Conservation (phyloP, 352 stramenopile genomes). For the Pseudoperonospora humuli region DNA sequence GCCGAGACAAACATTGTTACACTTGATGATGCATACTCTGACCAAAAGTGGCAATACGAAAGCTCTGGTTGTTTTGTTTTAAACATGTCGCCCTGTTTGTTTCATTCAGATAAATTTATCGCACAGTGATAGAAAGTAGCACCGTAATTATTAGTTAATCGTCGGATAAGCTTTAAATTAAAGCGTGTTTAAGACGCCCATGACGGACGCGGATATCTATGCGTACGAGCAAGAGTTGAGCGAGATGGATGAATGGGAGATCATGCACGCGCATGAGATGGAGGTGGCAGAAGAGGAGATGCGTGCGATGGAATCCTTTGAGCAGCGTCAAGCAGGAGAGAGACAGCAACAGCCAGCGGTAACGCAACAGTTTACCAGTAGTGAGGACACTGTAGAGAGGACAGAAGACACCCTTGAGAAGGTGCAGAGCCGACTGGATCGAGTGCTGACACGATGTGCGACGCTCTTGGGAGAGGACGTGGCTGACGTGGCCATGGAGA, state of each 20-base stretch:
- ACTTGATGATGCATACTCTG: too few species aligned
- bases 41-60: too few species aligned
- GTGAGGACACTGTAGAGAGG: conserved; percentile 2
- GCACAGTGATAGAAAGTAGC: too few species aligned
- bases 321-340: conserved; percentile 14
- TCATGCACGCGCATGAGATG: conserved; percentile 74
- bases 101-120: too few species aligned
- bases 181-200: too few species aligned
- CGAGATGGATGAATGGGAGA: conserved; percentile 77
- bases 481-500: conserved; percentile 35
- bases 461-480: conserved; percentile 50
- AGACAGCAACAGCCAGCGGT: conserved; percentile 4
- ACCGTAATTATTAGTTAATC: too few species aligned
- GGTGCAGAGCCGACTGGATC: conserved; percentile 39
- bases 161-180: too few species aligned
- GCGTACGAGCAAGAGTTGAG: conserved; percentile 73
- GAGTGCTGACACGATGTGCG: conserved; percentile 54
- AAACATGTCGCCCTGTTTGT: too few species aligned
- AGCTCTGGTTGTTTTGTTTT: too few species aligned
- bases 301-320: conserved; percentile 42
- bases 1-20: too few species aligned
- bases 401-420: conserved; percentile 25
- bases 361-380: conserved; percentile 4
- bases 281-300: conserved; percentile 68
- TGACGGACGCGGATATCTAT: conserved; percentile 65